These are phyloP conservation scores for Cystobasidium tubakii DNA, from an alignment of 768 basidiomycete species.

Conservation along the genomic window DNA sequence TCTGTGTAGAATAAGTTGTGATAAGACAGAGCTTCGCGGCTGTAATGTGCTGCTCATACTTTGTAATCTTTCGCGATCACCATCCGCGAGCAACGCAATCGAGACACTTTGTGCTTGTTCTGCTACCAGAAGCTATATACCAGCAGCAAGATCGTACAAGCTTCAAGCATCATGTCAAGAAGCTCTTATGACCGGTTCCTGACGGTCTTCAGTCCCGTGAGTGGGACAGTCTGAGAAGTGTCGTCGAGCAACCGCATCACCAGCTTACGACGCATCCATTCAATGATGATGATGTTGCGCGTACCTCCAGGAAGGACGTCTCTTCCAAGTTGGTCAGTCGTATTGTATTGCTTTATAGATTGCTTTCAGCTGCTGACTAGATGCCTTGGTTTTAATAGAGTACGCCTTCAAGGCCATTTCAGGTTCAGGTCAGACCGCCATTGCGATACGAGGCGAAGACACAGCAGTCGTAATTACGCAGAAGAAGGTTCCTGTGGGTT, in stretches of 20 bases:
- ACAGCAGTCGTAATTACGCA: conserved; percentile 94
- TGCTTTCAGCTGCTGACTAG: conserved; percentile 52
- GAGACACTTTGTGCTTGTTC: background rate
- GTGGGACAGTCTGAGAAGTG: background rate
- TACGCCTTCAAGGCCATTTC: conserved; percentile 99
- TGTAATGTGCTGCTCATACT: background rate
- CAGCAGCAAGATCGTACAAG: background rate
- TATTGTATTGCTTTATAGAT: conserved; percentile 54
- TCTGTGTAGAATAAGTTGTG: background rate
- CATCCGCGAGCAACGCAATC: too few relatives aligned
- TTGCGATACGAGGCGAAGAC: conserved; percentile 88
- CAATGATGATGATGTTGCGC: conserved; percentile 3
- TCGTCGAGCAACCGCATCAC: background rate
- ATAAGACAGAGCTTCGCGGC: background rate
- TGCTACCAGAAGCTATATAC: background rate
- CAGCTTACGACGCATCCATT: conserved; percentile 27
- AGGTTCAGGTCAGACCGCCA: conserved; percentile 87
- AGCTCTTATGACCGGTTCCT: conserved; percentile 58
- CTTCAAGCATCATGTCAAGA: conserved; percentile 36
- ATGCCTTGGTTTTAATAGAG: conserved; percentile 55
- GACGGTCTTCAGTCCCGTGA: conserved; percentile 84
- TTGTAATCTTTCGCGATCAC: background rate
- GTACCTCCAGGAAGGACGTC: conserved; percentile 66
- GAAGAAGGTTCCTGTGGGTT: conserved; percentile 89
- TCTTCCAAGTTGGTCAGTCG: conserved; percentile 93